A percentile compares a stretch with the other conserved stretches of the same genome.
These are phyloP conservation scores for Lactifluus volemus DNA, from an alignment of 768 basidiomycete species.

Conservation along the genomic window DNA sequence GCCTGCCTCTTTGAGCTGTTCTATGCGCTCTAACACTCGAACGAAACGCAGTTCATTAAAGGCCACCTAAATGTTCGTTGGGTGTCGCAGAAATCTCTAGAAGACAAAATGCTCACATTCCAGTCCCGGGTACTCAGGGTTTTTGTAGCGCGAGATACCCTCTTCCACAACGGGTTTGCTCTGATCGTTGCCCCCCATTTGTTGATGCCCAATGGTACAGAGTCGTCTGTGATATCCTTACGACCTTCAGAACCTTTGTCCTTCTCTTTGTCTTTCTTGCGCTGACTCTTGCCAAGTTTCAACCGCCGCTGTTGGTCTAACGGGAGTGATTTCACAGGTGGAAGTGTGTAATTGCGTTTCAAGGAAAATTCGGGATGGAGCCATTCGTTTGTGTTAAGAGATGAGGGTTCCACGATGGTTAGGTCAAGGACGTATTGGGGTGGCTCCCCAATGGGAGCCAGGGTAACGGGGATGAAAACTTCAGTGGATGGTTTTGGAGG, in stretches of 20 bases:
- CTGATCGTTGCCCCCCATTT: constrained; percentile 60
- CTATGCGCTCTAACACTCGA: constrained; percentile 77
- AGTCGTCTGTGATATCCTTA: constrained; percentile 45
- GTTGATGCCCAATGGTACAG: constrained; percentile 53
- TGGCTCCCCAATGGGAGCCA: constrained; percentile 12
- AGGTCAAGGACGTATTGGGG: constrained; percentile 6
- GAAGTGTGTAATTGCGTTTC: constrained; percentile 43
- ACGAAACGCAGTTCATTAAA: constrained; percentile 70
- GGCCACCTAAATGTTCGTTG: constrained; percentile 45
- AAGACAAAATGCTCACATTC: constrained; percentile 45
- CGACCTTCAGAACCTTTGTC: constrained; percentile 32
- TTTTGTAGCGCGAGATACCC: constrained; percentile 61
- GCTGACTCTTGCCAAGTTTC: constrained; percentile 37
- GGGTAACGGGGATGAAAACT: neutral
- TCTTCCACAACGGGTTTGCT: constrained; percentile 70
- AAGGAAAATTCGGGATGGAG: constrained; percentile 24
- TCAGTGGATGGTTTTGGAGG: constrained; percentile 9
- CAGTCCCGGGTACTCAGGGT: constrained; percentile 76
- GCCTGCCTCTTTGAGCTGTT: constrained; percentile 67
- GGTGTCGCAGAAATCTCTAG: neutral
- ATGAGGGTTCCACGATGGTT: neutral
- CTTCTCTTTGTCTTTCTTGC: constrained; percentile 44
- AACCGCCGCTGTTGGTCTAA: constrained; percentile 44
- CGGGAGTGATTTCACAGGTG: constrained; percentile 46
- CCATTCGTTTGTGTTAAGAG: constrained; percentile 20